phyloP scores from a whole-genome alignment of 345 rosid species.

The Citrus reticulata region DNA sequence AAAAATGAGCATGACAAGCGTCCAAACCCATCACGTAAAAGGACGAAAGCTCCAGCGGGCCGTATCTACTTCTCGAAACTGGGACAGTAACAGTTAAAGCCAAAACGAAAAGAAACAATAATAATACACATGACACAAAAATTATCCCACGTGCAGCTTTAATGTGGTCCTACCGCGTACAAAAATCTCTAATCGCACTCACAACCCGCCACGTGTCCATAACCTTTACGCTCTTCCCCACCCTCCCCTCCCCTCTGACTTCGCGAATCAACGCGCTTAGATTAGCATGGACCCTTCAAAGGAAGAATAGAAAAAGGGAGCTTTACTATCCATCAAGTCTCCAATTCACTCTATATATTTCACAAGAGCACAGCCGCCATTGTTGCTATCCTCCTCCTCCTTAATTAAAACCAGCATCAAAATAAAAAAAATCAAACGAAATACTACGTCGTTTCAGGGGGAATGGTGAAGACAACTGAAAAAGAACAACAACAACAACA shows the following conservation, averaged over 20 bases:
- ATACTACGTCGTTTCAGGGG: neutral
- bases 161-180: constrained; percentile 27
- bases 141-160: constrained; percentile 7
- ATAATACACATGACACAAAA: neutral
- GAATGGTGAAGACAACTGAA: constrained; percentile 19
- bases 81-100: too few relatives aligned
- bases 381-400: neutral
- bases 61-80: too few relatives aligned
- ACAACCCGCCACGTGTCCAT: neutral
- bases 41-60: neutral
- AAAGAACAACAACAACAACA: neutral
- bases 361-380: constrained; percentile 19
- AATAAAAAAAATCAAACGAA: neutral
- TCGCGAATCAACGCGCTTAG: constrained; percentile 23
- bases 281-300: neutral
- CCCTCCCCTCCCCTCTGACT: neutral
- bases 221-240: neutral
- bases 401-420: neutral
- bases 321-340: neutral
- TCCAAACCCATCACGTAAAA: neutral
- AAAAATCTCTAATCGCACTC: too few relatives aligned
- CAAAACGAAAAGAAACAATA: too few relatives aligned
- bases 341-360: neutral
- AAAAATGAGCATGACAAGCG: neutral
- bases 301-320: too few relatives aligned